phyloP scores from a whole-genome alignment of 305 asterid species.

The Fraxinus greggii region DNA sequence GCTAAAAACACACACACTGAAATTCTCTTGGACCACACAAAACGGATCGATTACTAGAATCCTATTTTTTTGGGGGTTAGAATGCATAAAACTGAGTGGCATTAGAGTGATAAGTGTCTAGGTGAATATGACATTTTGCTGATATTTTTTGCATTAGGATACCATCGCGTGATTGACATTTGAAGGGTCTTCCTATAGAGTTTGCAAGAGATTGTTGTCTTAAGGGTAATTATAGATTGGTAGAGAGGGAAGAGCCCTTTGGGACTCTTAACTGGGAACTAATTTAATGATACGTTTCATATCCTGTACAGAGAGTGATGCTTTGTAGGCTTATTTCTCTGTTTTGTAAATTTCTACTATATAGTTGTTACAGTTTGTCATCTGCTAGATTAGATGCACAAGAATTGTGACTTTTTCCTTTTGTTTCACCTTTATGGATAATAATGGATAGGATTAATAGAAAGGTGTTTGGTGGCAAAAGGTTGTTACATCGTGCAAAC shows the following conservation, averaged over 20 bases:
- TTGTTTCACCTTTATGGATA: neutral
- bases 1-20: slow-evolving; percentile 27
- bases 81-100: slow-evolving; percentile 2
- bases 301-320: neutral
- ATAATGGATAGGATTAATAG: neutral
- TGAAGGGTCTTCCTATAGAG: neutral
- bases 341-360: neutral
- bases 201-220: neutral
- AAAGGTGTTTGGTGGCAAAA: neutral
- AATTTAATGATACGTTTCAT: neutral
- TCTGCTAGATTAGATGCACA: neutral
- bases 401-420: neutral
- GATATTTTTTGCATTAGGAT: neutral
- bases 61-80: neutral
- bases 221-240: neutral
- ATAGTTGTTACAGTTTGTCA: neutral
- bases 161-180: neutral
- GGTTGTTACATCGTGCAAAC: neutral
- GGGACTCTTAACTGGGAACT: neutral
- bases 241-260: neutral
- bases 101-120: slow-evolving; percentile 19
- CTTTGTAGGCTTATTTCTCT: neutral
- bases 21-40: slow-evolving; percentile 18
- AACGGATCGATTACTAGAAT: slow-evolving; percentile 19
- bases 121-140: neutral